Conservation (phyloP, 2,329 filamentous ascomycete genomes). For the Pyrenophora teres region DNA sequence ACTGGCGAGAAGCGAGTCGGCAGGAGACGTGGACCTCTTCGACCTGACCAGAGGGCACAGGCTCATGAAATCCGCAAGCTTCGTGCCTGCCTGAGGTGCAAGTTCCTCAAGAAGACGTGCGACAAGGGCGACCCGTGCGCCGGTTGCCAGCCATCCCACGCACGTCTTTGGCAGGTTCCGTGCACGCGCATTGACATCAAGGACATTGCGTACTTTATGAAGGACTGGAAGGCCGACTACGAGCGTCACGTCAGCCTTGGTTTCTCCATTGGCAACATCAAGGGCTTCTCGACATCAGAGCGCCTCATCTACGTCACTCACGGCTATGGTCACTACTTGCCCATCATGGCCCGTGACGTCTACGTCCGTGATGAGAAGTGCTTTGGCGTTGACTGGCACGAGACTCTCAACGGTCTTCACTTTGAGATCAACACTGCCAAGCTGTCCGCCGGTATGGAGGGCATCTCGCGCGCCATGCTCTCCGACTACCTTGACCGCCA, state of each 20-base stretch:
- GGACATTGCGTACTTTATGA: conserved; percentile 98
- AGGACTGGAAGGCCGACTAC: conserved; percentile 98
- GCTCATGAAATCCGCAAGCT: conserved; percentile 96
- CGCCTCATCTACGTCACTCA: conserved; percentile 89
- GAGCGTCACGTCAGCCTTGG: conserved; percentile 85
- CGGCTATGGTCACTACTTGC: conserved; percentile 90
- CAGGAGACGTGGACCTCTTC: conserved; percentile 82
- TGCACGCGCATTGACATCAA: conserved; percentile 99
- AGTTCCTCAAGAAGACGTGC: conserved; percentile 99
- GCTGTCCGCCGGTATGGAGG: conserved; percentile 86
- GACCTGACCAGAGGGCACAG: conserved; percentile 93
- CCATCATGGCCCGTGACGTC: conserved; percentile 91
- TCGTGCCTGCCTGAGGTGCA: conserved; percentile 90
- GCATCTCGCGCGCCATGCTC: conserved; percentile 77
- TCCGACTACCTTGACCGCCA: conserved; percentile 95
- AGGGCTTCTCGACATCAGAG: conserved; percentile 71
- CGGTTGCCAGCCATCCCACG: conserved; percentile 93
- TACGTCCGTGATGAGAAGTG: conserved; percentile 90
- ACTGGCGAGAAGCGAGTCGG: conserved; percentile 87
- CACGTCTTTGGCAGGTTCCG: conserved; percentile 93
- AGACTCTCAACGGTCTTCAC: conserved; percentile 75
- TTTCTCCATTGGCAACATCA: conserved; percentile 93
- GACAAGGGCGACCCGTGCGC: conserved; percentile 96
- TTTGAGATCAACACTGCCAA: conserved; percentile 88
- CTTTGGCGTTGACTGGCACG: conserved; percentile 92